Percentiles rank a stretch among this genome's conserved stretches.
Evolutionary conservation across 1,284 basidiomycete genomes (phyloP).

Genomic region (Moesziomyces sp.): DNA sequence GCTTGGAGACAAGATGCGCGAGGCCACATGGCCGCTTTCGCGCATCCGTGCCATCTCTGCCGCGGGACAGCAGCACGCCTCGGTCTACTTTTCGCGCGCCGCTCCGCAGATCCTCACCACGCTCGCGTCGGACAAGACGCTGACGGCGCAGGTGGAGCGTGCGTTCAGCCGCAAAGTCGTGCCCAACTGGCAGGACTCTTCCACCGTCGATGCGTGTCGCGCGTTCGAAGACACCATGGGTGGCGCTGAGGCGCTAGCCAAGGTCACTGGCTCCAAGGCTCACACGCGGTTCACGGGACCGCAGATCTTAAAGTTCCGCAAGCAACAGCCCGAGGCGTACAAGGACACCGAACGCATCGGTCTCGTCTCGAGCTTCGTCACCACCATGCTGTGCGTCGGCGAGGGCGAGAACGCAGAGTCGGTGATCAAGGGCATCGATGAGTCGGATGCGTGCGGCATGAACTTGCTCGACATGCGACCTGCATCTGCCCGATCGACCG

Average conservation of each 20-base stretch:
- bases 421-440: conserved; percentile 74
- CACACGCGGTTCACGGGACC: conserved; percentile 89
- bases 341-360: conserved; percentile 77
- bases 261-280: conserved; percentile 82
- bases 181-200: conserved; percentile 93
- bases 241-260: conserved; percentile 77
- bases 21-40: conserved; percentile 73
- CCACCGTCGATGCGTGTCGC: conserved; percentile 79
- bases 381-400: conserved; percentile 77
- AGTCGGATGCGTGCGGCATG: conserved; percentile 88
- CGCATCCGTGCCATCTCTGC: conserved; percentile 77
- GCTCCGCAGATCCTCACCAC: conserved; percentile 73
- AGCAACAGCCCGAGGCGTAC: conserved; percentile 75
- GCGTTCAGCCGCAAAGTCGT: conserved; percentile 78
- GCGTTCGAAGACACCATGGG: conserved; percentile 74
- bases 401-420: conserved; percentile 57
- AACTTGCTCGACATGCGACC: conserved; percentile 75
- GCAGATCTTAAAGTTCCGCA: conserved; percentile 79
- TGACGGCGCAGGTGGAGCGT: conserved; percentile 71
- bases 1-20: conserved; percentile 77
- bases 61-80: conserved; percentile 90
- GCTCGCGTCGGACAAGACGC: conserved; percentile 72
- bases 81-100: conserved; percentile 81
- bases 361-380: conserved; percentile 83
- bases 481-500: conserved; percentile 78